Base-by-base conservation (phyloP, 2,329 filamentous ascomycete species). In the Amylocarpus encephaloides region DNA sequence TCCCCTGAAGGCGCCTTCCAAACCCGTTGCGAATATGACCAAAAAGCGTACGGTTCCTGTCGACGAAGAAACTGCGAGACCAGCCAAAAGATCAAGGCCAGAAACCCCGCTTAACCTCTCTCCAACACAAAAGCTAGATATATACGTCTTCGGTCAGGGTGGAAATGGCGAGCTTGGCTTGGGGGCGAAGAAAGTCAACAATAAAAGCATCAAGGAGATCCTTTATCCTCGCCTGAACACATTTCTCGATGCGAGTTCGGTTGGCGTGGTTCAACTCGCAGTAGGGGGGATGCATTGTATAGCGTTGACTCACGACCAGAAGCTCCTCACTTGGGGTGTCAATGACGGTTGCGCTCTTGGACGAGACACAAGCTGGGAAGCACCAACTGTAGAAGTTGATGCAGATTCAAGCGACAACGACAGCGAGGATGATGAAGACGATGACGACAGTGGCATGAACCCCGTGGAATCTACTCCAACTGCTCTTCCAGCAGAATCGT, bases 311-410 rank as follows among this genome's bases (percentile, higher is more conserved):
- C 78, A 83, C 60, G 84, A 91, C 68, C 88, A 89, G 73, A 82
- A 83, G 69, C 85, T 93, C 59, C 71, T 89, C 43, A 89, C 86
- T 29, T 93, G 88, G 88, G 88, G 88, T 45, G 88, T 92, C 59
- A 93, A 93, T 64, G 88, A 93, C 63, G 83, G 90, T 63, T 85
- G 85, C 55, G 86, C 88, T 5, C 77, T 93, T 40, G 88, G 88
- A 30, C 77, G 88, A 65, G 79, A 87, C 65, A 91, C 86, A 1
- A 71, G 70, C 11, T 86, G 82, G 78, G 78, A 84, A 1, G 84
- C 84, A 46, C 80, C 80, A 12, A 67, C 76, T 15, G 73, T 77
- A 48, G 76, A 80, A 50, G 71, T 73, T 42, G 73, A 73, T 30
- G 61, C 51, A 15, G 63, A 64, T 42, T 55, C 51, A 6, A 70